Evolutionary conservation across 768 basidiomycete species (phyloP).

Genomic region (Macrolepiota dolichaula): DNA sequence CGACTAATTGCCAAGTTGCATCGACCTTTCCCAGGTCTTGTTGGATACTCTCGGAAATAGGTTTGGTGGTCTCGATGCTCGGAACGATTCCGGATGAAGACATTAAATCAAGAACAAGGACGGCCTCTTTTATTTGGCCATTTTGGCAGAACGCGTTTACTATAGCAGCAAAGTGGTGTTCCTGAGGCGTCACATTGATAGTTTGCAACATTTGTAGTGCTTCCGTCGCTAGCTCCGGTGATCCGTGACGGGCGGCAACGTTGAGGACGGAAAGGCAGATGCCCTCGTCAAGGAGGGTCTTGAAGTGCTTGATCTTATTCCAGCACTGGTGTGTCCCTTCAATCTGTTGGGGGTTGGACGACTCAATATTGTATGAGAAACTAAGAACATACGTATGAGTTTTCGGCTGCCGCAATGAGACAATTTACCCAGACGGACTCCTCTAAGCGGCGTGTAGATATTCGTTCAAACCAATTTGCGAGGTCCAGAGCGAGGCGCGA

Average conservation of each 20-base stretch:
- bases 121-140: conserved; percentile 57
- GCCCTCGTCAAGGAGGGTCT: conserved; percentile 70
- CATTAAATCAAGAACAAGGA: conserved; percentile 59
- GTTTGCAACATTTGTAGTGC: conserved; percentile 55
- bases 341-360: conserved; percentile 34
- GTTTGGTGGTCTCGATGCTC: conserved; percentile 44
- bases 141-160: conserved; percentile 69
- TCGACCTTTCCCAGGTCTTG: conserved; percentile 55
- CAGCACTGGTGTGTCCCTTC: conserved; percentile 67
- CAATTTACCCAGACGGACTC: conserved; percentile 62
- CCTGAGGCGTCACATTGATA: conserved; percentile 47
- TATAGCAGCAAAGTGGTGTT: conserved; percentile 76
- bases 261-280: conserved; percentile 65
- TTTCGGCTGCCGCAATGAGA: conserved; percentile 59
- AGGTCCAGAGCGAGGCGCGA: conserved; percentile 74
- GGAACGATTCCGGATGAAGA: conserved; percentile 49
- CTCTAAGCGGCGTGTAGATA: conserved; percentile 50
- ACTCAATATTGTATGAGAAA: conserved; percentile 5
- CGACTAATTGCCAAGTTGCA: conserved; percentile 58
- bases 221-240: conserved; percentile 64
- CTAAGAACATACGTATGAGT: conserved; percentile 56
- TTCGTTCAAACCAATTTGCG: conserved; percentile 54
- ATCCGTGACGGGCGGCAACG: conserved; percentile 71
- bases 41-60: conserved; percentile 49
- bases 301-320: conserved; percentile 50